Evolutionary conservation across 352 stramenopile genomes (phyloP).

Genomic region (Thalassiosira ordinaria): DNA sequence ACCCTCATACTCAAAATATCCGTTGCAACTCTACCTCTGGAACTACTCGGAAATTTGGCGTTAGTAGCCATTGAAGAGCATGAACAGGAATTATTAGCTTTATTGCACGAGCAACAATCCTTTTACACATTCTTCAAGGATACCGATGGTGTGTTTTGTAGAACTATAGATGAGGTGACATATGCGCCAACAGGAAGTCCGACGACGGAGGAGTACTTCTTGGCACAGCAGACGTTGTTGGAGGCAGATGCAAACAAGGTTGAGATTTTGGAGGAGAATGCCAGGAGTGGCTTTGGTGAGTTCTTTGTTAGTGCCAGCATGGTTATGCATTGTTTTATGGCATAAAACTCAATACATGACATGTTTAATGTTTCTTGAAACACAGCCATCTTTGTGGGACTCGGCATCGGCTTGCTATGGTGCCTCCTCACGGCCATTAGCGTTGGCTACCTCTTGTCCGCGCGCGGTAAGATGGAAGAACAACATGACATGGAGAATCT

Average conservation of each 20-base stretch:
- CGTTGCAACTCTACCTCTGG: conserved; percentile 8
- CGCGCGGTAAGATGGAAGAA: conserved; percentile 20
- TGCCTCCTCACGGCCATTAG: conserved; percentile 15
- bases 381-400: conserved; percentile 18
- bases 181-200: conserved; percentile 5
- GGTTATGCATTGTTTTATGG: too few species aligned
- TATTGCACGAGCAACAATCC: conserved; percentile 15
- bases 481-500: conserved; percentile 35
- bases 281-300: too few species aligned
- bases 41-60: conserved; percentile 29
- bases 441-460: conserved; percentile 14
- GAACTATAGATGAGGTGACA: conserved; percentile 12
- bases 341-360: too few species aligned
- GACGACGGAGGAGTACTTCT: neutral
- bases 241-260: too few species aligned
- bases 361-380: too few species aligned
- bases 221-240: too few species aligned
- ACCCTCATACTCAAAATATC: conserved; percentile 22
- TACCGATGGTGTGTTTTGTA: conserved; percentile 17
- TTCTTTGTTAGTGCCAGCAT: too few species aligned
- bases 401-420: conserved; percentile 9
- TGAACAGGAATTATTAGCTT: conserved; percentile 12
- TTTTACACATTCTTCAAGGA: conserved; percentile 39
- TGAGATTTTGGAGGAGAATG: too few species aligned
- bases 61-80: conserved; percentile 32